Percentiles rank a stretch among this genome's conserved stretches.
Conservation (phyloP, 23 red algal genomes). For the Chondrus crispus region DNA sequence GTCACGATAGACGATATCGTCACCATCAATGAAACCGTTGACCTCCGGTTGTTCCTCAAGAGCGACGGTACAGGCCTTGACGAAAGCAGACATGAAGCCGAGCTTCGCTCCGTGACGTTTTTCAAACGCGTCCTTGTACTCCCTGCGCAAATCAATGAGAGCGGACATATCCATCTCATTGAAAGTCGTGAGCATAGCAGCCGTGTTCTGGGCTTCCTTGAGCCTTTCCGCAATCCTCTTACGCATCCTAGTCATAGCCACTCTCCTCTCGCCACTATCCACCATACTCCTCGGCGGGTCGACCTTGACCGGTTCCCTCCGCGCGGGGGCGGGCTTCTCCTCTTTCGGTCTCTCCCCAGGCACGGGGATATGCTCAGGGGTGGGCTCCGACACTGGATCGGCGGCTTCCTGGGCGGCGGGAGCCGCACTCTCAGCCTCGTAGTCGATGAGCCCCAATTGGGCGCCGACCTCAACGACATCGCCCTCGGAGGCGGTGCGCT, state of each 20-base stretch:
- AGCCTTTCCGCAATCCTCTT: slow-evolving; percentile 95
- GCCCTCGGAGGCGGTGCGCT: slow-evolving; percentile 72
- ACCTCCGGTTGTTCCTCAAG: slow-evolving; percentile 96
- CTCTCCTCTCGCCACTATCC: slow-evolving; percentile 82
- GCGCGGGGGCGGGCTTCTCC: slow-evolving; percentile 18
- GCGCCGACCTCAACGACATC: slow-evolving; percentile 87
- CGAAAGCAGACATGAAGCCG: slow-evolving; percentile 99
- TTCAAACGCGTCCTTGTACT: slow-evolving; percentile 92
- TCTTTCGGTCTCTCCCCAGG: not conserved
- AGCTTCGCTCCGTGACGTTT: slow-evolving; percentile 90
- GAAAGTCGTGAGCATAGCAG: slow-evolving; percentile 99
- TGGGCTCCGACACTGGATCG: not conserved
- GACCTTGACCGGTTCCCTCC: slow-evolving; percentile 31
- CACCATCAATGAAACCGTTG: slow-evolving; percentile 95
- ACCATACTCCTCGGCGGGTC: slow-evolving; percentile 32
- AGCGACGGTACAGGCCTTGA: slow-evolving; percentile 91
- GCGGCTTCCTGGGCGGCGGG: not conserved
- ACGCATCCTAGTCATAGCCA: slow-evolving; percentile 97
- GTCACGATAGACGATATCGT: slow-evolving; percentile 99
- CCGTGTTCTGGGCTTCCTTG: slow-evolving; percentile 98
- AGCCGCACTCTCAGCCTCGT: slow-evolving; percentile 19
- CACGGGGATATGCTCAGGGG: too few relatives aligned
- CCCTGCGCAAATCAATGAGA: slow-evolving; percentile 81
- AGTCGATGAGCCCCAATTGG: slow-evolving; percentile 63
- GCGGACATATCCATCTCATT: slow-evolving; percentile 99